Conservation (phyloP, 129 eudicot genomes). For the Tanacetum coccineum region DNA sequence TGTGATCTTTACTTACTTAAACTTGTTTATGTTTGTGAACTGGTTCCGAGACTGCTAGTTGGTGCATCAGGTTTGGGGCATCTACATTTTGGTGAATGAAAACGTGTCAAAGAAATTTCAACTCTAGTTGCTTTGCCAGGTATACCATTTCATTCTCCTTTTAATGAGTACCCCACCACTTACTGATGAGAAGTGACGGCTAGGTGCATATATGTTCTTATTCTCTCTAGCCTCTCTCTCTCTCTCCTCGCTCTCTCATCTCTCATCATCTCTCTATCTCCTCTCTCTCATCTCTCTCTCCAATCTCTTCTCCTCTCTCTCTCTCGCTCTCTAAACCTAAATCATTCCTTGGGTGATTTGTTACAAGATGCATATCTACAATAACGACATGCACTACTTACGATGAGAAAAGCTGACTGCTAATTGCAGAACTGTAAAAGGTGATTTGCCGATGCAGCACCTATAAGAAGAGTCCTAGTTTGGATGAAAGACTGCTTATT, state of each 20-base stretch:
- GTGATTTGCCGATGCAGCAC: conserved; percentile 80
- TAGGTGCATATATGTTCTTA: too few species aligned
- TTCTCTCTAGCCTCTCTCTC: too few species aligned
- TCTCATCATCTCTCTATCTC: too few species aligned
- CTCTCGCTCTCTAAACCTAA: too few species aligned
- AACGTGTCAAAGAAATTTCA: conserved; percentile 73
- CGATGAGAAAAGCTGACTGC: too few species aligned
- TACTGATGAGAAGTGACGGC: conserved; percentile 1
- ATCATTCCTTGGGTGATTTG: too few species aligned
- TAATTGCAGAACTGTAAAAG: conserved; percentile 69
- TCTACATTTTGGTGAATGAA: conserved; percentile 76
- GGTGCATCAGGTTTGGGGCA: conserved; percentile 87
- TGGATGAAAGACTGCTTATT: conserved; percentile 71
- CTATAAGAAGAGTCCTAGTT: conserved; percentile 32
- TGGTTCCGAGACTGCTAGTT: conserved; percentile 90
- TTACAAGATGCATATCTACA: too few species aligned
- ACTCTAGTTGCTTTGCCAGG: conserved; percentile 85
- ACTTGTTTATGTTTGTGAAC: conserved; percentile 5
- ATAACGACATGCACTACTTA: too few species aligned
- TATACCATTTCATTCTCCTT: conserved; percentile 16
- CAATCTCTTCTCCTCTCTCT: too few species aligned
- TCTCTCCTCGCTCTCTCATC: too few species aligned
- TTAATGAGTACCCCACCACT: too few species aligned
- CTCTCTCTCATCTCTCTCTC: too few species aligned
- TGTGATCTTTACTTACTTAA: background rate